Evolutionary conservation across 2,329 filamentous ascomycete genomes (phyloP), one percentile per base, ranked within the genome.

Genomic region (Phaeosphaeria sp.): DNA sequence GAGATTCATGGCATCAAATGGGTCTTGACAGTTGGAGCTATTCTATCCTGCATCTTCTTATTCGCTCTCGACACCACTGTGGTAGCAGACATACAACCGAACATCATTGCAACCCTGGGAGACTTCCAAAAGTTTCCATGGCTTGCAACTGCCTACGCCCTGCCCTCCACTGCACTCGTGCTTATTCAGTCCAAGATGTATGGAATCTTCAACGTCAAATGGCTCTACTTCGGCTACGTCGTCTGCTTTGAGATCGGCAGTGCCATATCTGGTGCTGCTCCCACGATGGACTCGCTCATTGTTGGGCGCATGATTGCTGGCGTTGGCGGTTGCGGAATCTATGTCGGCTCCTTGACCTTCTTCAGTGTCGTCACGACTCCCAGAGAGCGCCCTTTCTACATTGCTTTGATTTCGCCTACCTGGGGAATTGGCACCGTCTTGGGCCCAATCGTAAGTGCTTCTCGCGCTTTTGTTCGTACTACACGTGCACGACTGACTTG

Each of bases 251-350:
- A 66, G 52, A 66, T 59, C 27, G 73, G 67, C 15, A 65, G 58
- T 11, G 68, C 72, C 13, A 46, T 76, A 9, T 75, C 72, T 52
- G 72, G 70, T 49, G 65, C 58, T 23, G 67, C 72, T n/a, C 68
- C 68, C 1, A 62, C 47, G 22, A 74, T 75, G 52, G 59, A 66
- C 20, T 59, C 69, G 9, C 36, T 69, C 42, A 72, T 75, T 39
- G 66, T 82, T 17, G 81, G 81, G 4, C 73, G 82, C 6, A 78
- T 74, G 17, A 71, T 82, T 23, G 75, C 76, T 42, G 82, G 81
- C 27, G 63, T 79, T 25, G 81, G 81, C 4, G 81, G 79, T 1
- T 65, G 66, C 6, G 81, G 80, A 18, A 75, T 80, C 63, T 82
- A 81, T 47, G 49, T 69, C 11, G 77, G 77, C 3, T 54, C 56